phyloP scores from a whole-genome alignment of 306 rosid species.

The Dalbergia cochinchinensis region DNA sequence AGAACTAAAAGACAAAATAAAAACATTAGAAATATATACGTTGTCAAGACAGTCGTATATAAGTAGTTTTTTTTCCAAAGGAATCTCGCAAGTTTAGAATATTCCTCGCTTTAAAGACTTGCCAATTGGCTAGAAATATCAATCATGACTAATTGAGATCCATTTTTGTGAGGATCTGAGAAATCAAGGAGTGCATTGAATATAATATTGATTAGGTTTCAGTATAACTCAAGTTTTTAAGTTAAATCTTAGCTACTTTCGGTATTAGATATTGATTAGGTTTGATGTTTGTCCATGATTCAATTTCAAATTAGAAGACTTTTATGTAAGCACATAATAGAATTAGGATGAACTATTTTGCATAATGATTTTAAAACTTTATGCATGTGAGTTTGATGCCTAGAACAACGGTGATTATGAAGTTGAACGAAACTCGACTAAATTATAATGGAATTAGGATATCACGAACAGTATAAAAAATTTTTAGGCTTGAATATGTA shows the following conservation, averaged over 20 bases:
- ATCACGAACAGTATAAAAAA: too few species aligned
- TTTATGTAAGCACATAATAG: neutral
- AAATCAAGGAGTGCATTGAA: neutral
- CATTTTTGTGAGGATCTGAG: neutral
- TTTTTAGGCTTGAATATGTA: too few species aligned
- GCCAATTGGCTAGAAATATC: neutral
- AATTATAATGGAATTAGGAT: too few species aligned
- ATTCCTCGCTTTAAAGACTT: neutral
- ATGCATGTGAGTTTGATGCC: neutral
- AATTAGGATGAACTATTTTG: too few species aligned
- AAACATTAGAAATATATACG: neutral
- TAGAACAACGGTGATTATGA: too few species aligned
- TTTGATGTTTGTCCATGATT: neutral
- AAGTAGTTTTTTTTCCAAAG: neutral
- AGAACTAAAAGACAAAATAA: neutral
- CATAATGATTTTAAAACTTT: too few species aligned
- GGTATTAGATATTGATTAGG: neutral
- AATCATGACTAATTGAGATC: neutral
- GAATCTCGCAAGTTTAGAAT: conserved; percentile 22
- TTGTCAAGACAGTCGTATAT: neutral
- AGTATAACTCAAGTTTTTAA: neutral
- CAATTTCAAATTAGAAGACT: neutral
- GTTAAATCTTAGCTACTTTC: neutral
- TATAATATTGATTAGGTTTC: neutral
- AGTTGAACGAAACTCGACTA: too few species aligned